Evolutionary conservation across 345 rosid species (phyloP), one percentile per base, ranked within the genome.

Genomic region (Camelina neglecta): DNA sequence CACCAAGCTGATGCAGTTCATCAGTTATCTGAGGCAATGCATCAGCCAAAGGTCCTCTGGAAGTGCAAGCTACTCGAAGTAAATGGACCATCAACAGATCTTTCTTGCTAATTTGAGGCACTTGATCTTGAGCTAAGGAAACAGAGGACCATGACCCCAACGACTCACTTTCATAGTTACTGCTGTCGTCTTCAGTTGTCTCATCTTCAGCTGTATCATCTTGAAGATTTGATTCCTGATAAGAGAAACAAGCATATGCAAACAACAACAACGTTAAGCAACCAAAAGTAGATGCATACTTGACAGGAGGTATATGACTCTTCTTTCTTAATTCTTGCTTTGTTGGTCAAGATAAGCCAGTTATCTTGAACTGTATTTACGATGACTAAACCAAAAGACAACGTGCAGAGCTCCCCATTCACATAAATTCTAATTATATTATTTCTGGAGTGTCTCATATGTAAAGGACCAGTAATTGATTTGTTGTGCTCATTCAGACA

Each of bases 81-180:
- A 94, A 81, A 85, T 94, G 97, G 79, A 86, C 98, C 93, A 90
- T 82, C 63, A 92, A 55, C 21, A 94, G 83, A 80, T 94, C 98
- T 72, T 85, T 90, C 80, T 86, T 85, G 77, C 79, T 50, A 29
- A 70, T 70, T 79, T 85, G 86, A 67, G 88, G 80, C 63, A 78
- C 70, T 74, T 84, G 88, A 50, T 78, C 79, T 67, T 77, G 80
- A 68, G 71, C 59, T 41, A 78, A 75, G 79, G 89, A 84, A 72
- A 38, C 72, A 53, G 81, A 88, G 81, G 97, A 88, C 39, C 67
- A 60, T 12, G 88, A 83, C 21, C 72, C 85, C 68, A 67, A 70
- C 74, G 81, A 65, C 81, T 81, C 84, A 77, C 65, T 70, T 71
- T 74, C 92, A 62, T 70, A 67, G 26, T 82, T 78, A 62, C 49